Percentiles rank a stretch among this genome's conserved stretches.
phyloP scores from a whole-genome alignment of 148 eudicot species.

The Simmondsia chinensis region DNA sequence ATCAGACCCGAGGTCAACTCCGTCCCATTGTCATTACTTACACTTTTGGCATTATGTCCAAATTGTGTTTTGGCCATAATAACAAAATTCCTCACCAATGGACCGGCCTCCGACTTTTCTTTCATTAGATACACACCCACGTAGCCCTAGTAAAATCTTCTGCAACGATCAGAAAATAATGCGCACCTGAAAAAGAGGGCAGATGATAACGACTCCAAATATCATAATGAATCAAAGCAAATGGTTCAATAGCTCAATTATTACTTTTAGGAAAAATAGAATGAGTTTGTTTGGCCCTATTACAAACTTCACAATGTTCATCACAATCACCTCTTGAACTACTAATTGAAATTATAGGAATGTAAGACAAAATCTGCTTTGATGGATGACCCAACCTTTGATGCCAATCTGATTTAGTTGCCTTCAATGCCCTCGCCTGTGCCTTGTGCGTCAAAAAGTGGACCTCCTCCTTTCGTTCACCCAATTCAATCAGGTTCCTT shows the following conservation, averaged over 20 bases:
- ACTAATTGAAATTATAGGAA: neutral
- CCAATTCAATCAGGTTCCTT: neutral
- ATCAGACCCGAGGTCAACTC: too few relatives aligned
- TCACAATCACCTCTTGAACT: neutral
- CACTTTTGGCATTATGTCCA: too few relatives aligned
- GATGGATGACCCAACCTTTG: neutral
- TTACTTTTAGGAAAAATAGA: neutral
- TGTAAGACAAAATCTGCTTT: neutral
- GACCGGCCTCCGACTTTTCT: neutral
- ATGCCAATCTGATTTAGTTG: too few relatives aligned
- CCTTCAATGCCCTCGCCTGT: too few relatives aligned
- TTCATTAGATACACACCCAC: neutral
- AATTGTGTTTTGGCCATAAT: neutral
- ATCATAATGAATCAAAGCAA: neutral
- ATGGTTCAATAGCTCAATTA: neutral
- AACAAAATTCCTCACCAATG: neutral
- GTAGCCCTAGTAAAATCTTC: neutral
- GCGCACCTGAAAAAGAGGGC: neutral
- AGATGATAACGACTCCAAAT: neutral
- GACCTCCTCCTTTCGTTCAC: neutral
- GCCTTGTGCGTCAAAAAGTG: too few relatives aligned
- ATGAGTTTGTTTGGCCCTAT: neutral
- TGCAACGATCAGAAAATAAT: neutral
- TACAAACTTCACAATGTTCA: neutral
- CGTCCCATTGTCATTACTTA: too few relatives aligned